Evolutionary conservation across 2,329 filamentous ascomycete species (phyloP).

Genomic region (Fusarium sp.): DNA sequence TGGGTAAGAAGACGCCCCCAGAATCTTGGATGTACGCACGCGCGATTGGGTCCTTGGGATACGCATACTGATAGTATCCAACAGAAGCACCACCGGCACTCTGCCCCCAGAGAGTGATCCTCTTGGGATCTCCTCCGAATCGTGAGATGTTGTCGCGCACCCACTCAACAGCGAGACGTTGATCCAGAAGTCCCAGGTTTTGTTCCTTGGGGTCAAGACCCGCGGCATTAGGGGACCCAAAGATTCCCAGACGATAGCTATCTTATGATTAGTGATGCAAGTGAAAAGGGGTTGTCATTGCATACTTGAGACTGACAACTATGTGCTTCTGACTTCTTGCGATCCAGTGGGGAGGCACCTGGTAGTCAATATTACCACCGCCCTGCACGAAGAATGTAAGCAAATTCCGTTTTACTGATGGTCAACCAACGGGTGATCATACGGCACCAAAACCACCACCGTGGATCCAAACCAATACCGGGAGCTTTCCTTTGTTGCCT

Average conservation of each 20-base stretch:
- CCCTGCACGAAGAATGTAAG: not conserved
- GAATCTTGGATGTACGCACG: constrained; percentile 10
- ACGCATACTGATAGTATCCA: constrained; percentile 9
- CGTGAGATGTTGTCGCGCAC: not conserved
- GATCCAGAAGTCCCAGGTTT: constrained; percentile 1
- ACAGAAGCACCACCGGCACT: constrained; percentile 7
- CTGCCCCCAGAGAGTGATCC: constrained; percentile 5
- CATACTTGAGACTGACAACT: constrained; percentile 13
- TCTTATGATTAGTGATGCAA: not conserved
- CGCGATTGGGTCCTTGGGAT: not conserved
- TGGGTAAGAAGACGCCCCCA: not conserved
- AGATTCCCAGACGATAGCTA: constrained; percentile 4
- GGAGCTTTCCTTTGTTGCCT: not conserved
- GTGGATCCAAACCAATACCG: constrained; percentile 7
- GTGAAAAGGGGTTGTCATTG: not conserved
- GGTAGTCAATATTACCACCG: constrained; percentile 3
- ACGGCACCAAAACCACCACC: not conserved
- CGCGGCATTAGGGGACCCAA: constrained; percentile 2
- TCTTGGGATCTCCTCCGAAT: not conserved
- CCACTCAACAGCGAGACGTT: constrained; percentile 11
- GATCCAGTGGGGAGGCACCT: not conserved
- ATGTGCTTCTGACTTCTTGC: constrained; percentile 11
- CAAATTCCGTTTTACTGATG: no score
- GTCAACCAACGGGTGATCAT: no score
- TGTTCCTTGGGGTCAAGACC: not conserved